A percentile compares a stretch with the other conserved stretches of the same genome.
Conservation (phyloP, 2,329 filamentous ascomycete genomes). For the Sordariomycetes sp. region DNA sequence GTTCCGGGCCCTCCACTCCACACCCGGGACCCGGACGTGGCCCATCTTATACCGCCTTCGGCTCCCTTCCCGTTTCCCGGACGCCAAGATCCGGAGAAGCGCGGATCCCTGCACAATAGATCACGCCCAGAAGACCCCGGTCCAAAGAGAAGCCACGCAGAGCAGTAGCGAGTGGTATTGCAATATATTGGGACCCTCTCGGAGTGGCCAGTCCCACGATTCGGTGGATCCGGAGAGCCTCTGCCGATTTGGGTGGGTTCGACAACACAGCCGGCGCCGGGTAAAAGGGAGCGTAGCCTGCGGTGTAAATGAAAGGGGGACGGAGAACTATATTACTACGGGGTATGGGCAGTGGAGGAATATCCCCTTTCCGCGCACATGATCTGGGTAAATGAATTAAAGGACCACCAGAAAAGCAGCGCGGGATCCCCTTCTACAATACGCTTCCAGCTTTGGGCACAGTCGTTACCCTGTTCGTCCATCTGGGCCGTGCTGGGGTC, state of each 20-base stretch:
- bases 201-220: background rate
- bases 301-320: background rate
- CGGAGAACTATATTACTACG: background rate
- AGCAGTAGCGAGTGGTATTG: background rate
- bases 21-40: background rate
- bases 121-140: background rate
- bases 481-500: background rate
- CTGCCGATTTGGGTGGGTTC: background rate
- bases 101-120: background rate
- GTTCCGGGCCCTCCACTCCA: background rate
- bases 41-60: background rate
- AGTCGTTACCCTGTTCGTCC: background rate
- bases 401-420: background rate
- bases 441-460: background rate
- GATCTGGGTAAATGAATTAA: background rate
- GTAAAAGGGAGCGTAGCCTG: background rate
- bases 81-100: background rate
- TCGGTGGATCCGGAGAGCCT: background rate
- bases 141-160: background rate
- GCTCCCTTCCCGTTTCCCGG: background rate
- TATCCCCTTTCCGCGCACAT: background rate
- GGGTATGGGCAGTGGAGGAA: background rate
- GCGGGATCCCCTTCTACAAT: background rate
- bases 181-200: background rate
- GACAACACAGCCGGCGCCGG: background rate